Percentiles rank a stretch among this genome's conserved stretches.
phyloP scores from a whole-genome alignment of 441 rosid genomes.

The Rhodomyrtus psidioides region DNA sequence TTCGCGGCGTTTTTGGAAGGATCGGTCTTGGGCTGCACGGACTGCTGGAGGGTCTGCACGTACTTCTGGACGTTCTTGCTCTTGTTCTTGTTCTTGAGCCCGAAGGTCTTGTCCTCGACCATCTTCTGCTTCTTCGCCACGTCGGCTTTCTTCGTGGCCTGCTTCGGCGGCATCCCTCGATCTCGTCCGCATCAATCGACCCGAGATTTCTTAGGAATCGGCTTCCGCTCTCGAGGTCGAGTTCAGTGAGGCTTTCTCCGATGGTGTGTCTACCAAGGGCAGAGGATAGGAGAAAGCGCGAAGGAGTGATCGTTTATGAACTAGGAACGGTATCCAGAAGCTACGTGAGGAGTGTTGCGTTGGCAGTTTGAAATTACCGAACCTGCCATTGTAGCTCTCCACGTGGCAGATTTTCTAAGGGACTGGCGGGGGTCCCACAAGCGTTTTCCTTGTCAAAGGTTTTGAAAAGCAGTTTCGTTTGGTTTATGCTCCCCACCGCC shows the following conservation, averaged over 20 bases:
- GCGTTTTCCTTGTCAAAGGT: neutral
- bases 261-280: neutral
- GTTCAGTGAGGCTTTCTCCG: neutral
- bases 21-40: slow-evolving; percentile 78
- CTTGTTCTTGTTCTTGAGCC: slow-evolving; percentile 91
- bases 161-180: slow-evolving; percentile 80
- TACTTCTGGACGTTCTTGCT: slow-evolving; percentile 94
- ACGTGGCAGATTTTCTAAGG: neutral
- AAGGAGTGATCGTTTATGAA: neutral
- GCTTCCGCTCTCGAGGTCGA: neutral
- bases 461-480: neutral
- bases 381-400: neutral
- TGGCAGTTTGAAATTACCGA: neutral
- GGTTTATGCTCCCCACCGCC: neutral
- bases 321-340: neutral
- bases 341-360: neutral
- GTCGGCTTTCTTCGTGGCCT: slow-evolving; percentile 52
- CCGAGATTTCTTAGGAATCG: neutral
- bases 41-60: slow-evolving; percentile 77
- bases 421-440: neutral
- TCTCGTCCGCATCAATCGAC: slow-evolving; percentile 13
- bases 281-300: neutral
- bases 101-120: slow-evolving; percentile 94
- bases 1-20: slow-evolving; percentile 50
- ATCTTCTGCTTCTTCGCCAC: slow-evolving; percentile 90